Conservation (phyloP, 768 basidiomycete genomes). For the Rhizopogon vesiculosus region DNA sequence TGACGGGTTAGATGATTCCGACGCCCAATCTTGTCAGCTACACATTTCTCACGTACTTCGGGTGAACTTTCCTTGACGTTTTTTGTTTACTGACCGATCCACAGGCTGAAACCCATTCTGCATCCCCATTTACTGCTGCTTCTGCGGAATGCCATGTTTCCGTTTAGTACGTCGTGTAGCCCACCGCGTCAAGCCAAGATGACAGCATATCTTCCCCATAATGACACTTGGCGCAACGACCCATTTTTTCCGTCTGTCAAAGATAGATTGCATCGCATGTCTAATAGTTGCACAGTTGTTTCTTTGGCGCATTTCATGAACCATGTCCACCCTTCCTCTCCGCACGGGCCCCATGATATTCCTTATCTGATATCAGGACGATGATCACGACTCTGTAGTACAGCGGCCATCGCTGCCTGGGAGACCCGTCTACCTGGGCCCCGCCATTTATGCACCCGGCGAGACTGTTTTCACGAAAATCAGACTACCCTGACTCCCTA, state of each 20-base stretch:
- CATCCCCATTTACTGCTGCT: neutral
- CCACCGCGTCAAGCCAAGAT: neutral
- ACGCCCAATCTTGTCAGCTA: neutral
- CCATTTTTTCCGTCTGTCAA: no score
- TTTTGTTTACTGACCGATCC: neutral
- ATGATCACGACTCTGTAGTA: neutral
- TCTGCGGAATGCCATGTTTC: neutral
- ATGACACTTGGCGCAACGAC: no score
- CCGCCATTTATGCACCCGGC: no score
- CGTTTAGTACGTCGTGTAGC: neutral
- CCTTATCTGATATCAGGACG: neutral
- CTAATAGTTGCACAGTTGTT: neutral
- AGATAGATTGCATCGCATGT: neutral
- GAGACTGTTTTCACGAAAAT: neutral
- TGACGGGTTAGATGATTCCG: neutral
- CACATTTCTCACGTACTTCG: neutral
- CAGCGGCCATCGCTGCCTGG: neutral
- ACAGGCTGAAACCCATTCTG: neutral
- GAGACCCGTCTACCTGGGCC: neutral
- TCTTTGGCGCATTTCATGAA: neutral
- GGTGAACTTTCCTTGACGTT: neutral
- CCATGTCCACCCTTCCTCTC: neutral
- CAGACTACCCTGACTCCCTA: neutral
- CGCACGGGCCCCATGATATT: neutral
- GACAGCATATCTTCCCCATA: neutral